phyloP scores from a whole-genome alignment of 1,284 basidiomycete species.

The Fomitopsis betulina region DNA sequence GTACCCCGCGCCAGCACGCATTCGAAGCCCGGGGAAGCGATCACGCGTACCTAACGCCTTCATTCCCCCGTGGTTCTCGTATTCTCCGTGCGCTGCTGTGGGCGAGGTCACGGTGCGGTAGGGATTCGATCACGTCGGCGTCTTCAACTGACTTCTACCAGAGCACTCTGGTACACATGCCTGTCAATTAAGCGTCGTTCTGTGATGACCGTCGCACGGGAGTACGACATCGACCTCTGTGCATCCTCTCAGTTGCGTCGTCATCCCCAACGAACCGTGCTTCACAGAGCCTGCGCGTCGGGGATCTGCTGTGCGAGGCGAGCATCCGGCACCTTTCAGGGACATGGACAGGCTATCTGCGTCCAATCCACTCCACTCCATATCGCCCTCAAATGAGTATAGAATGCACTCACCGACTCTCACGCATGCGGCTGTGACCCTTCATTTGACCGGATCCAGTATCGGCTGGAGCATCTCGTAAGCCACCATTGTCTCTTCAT shows the following conservation, averaged over 20 bases:
- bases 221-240: background rate
- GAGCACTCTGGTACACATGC: conserved; percentile 1
- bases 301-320: too few relatives aligned
- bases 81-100: conserved; percentile 59
- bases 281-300: too few relatives aligned
- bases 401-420: background rate
- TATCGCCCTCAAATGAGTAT: background rate
- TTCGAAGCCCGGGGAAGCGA: conserved; percentile 73
- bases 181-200: conserved; percentile 6
- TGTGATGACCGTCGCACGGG: background rate
- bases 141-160: conserved; percentile 81
- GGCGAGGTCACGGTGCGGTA: conserved; percentile 40
- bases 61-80: conserved; percentile 65
- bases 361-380: background rate
- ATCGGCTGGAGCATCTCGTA: background rate
- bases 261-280: background rate
- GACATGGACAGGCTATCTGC: background rate
- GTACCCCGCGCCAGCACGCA: conserved; percentile 43
- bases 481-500: background rate
- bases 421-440: background rate
- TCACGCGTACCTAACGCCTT: conserved; percentile 70
- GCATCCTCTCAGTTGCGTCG: conserved; percentile 51
- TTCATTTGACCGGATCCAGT: background rate
- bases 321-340: background rate
- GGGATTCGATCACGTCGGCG: conserved; percentile 75